Base-by-base conservation (phyloP, 2,329 filamentous ascomycete genomes). In the Pleurostoma richardsiae region DNA sequence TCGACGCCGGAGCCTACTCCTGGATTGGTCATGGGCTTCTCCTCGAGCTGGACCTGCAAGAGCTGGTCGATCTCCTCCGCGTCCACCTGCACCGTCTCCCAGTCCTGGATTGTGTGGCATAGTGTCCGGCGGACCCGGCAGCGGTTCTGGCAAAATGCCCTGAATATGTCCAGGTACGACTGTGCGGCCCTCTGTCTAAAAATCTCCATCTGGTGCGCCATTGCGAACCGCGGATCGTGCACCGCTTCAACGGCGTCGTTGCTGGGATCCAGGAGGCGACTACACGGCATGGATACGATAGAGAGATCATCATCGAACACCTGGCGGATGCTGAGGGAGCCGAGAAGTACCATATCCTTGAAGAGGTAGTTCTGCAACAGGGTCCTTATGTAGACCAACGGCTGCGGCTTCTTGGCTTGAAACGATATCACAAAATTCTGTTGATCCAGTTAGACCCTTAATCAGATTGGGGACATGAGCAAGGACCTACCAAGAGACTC, bases 81-180 rank as follows among this genome's bases (percentile, higher is more conserved):
- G 57, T 95, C 89, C 6, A 80, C 73, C 65, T 96, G 90, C 3
- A 97, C 73, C 44, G 80, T 78, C 58, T 96, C 90, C 84, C 90
- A 95, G 49, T 92, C 86, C 3, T 82, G 71, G 33, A 96, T 82
- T 10, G 85, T 80, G 61, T 97, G 92, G 51, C 85, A 90, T 6
- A 99, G 76, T n/a, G 86, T 90, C 33, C 94, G 82, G n/a, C 94
- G 82, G 39, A 95, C 82, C 3, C 94, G 85, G 60, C 90, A 95
- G 44, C 90, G 78, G 60, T 97, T 99, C 61, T 97, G 88, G 57
- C 90, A 95, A 19, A 94, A 75, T 6, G 88, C 86, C 42, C 90
- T 82, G 57, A 94, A 85, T 11, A 95, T 77, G 54, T 96, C 91
- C 19, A 96, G 71, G 59, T 90, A 96, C 0, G 86, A 83, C 63